phyloP scores from a whole-genome alignment of 805 yeast genomes.

The Zygosaccharomyces bisporus region DNA sequence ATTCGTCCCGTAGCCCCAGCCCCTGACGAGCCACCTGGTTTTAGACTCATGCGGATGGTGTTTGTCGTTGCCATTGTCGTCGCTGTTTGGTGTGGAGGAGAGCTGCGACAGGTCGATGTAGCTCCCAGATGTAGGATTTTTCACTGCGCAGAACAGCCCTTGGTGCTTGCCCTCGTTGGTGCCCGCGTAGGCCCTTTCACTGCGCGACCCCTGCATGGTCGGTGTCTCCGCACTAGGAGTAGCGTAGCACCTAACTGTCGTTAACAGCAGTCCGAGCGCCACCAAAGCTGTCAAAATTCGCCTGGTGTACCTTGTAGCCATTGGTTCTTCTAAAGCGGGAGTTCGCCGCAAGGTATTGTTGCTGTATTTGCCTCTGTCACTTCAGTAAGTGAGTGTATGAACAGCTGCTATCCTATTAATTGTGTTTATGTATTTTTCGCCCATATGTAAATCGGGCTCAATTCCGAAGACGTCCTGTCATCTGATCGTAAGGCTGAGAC shows the following conservation, averaged over 20 bases:
- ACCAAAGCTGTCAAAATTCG: not conserved
- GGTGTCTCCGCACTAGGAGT: not conserved
- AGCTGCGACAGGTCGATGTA: conserved; percentile 34
- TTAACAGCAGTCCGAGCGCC: not conserved
- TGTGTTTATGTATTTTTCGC: not conserved
- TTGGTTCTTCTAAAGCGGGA: not conserved
- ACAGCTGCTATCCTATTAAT: not conserved
- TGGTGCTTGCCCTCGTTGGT: conserved; percentile 9
- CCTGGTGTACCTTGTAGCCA: conserved; percentile 2
- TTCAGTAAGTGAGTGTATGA: not conserved
- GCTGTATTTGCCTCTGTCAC: not conserved
- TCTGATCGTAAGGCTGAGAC: not conserved
- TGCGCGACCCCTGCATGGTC: not conserved
- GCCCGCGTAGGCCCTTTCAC: conserved; percentile 5
- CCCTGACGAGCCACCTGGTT: conserved; percentile 58
- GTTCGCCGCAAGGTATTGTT: too few relatives aligned
- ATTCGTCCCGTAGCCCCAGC: conserved; percentile 65
- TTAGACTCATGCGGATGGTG: conserved; percentile 11
- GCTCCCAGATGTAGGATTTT: conserved; percentile 31
- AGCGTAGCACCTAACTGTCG: conserved; percentile 4
- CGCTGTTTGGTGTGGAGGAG: conserved; percentile 30
- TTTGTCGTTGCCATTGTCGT: conserved; percentile 7
- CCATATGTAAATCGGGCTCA: not conserved
- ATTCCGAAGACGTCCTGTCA: not conserved
- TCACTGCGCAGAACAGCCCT: conserved; percentile 32